A percentile compares a stretch with the other conserved stretches of the same genome.
phyloP scores from a whole-genome alignment of 2,329 filamentous ascomycete genomes.

The Nectriaceae sp. region DNA sequence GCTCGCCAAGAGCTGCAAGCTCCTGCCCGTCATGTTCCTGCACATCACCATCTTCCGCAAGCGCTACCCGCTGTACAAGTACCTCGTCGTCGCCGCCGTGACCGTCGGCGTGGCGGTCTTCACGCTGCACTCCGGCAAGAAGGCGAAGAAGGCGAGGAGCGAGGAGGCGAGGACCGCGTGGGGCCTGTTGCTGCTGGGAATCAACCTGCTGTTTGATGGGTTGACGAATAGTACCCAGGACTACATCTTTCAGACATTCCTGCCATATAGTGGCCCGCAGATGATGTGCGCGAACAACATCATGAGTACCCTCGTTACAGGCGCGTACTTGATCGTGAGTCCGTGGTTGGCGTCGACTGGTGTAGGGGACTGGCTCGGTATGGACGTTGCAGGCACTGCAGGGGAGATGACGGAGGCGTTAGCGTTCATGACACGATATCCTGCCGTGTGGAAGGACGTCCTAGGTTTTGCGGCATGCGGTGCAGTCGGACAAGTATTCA shows the following conservation, averaged over 20 bases:
- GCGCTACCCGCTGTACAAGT: constrained; percentile 93
- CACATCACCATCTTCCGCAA: constrained; percentile 90
- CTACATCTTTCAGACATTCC: constrained; percentile 81
- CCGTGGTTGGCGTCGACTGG: constrained; percentile 76
- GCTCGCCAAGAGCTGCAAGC: constrained; percentile 96
- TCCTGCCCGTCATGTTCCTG: constrained; percentile 97
- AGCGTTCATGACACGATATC: constrained; percentile 77
- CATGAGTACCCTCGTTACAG: constrained; percentile 78
- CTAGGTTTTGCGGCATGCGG: constrained; percentile 88
- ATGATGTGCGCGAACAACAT: constrained; percentile 99
- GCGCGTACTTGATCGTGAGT: constrained; percentile 72
- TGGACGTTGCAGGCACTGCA: constrained; percentile 64
- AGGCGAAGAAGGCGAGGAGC: constrained; percentile 47
- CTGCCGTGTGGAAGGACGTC: constrained; percentile 82
- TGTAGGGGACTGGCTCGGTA: constrained; percentile 65
- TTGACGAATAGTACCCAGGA: constrained; percentile 97
- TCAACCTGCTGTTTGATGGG: constrained; percentile 94
- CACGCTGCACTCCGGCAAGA: constrained; percentile 76
- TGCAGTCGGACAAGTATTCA: constrained; percentile 93
- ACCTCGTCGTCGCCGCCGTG: constrained; percentile 87
- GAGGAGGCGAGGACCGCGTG: constrained; percentile 66
- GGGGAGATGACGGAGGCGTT: constrained; percentile 80
- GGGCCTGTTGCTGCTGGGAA: constrained; percentile 78
- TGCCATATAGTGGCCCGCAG: constrained; percentile 85
- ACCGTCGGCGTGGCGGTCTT: constrained; percentile 93